A percentile compares a stretch with the other conserved stretches of the same genome.
phyloP scores from a whole-genome alignment of 768 basidiomycete species.

The Paxillus rubicundulus region DNA sequence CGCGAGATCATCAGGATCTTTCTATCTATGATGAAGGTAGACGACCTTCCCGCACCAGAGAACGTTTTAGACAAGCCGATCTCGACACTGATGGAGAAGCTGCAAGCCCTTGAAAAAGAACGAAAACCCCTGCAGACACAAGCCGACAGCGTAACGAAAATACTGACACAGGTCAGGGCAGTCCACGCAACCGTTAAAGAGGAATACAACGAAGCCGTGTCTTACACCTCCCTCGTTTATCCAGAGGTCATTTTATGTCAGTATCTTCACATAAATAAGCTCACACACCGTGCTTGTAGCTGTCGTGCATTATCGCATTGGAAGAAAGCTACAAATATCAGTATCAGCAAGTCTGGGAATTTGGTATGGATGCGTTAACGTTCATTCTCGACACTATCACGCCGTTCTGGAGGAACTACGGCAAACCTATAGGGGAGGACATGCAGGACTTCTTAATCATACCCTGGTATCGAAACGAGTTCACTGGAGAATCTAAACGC shows the following conservation, averaged over 20 bases:
- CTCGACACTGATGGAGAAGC: slow-evolving; percentile 42
- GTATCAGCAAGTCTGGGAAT: slow-evolving; percentile 79
- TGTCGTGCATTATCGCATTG: slow-evolving; percentile 65
- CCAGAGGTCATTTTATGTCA: slow-evolving; percentile 55
- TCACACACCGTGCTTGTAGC: slow-evolving; percentile 36
- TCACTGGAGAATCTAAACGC: slow-evolving; percentile 71
- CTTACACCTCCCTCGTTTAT: slow-evolving; percentile 72
- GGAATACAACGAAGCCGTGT: slow-evolving; percentile 61
- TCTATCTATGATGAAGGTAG: slow-evolving; percentile 26
- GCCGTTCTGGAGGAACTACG: slow-evolving; percentile 79
- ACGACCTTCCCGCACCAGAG: slow-evolving; percentile 19
- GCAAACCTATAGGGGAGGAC: slow-evolving; percentile 78
- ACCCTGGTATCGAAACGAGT: slow-evolving; percentile 80
- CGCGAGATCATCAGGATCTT: slow-evolving; percentile 53
- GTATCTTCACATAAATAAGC: not conserved
- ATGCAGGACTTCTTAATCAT: slow-evolving; percentile 79
- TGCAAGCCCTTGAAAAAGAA: slow-evolving; percentile 50
- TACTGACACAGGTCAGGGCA: slow-evolving; percentile 52
- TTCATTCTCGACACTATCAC: slow-evolving; percentile 73
- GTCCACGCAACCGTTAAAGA: slow-evolving; percentile 56
- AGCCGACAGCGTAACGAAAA: slow-evolving; percentile 47
- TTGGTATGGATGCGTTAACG: slow-evolving; percentile 76
- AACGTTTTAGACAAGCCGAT: slow-evolving; percentile 58
- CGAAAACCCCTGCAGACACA: slow-evolving; percentile 43
- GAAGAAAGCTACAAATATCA: slow-evolving; percentile 80